Base-by-base conservation (phyloP, 2,329 filamentous ascomycete genomes). In the Plectosphaerella sp. region DNA sequence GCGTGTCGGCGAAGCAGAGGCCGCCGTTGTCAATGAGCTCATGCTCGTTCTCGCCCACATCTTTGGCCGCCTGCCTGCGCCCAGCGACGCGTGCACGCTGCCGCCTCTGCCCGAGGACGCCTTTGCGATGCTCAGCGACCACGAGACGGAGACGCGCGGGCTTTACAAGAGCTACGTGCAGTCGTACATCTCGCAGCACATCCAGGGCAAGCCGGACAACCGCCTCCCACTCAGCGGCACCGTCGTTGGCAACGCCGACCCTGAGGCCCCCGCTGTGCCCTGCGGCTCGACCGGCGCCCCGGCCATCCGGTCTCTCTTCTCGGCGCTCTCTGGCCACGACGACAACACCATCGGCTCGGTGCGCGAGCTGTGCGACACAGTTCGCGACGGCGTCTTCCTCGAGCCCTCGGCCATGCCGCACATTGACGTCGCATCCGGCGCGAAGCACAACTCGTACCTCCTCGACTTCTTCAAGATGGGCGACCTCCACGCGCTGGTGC, bases 381-480 rank as follows among this genome's bases (percentile, higher is more conserved):
- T 81, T 8, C 82, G 89, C 25, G 75, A 75, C 7, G 87, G 83
- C 1, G 81, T 93, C 1, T 91, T 90, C 70, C 77, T 93, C 0
- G 89, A 93, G 60, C 80, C 89, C 61, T 78, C 85, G 0, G 84
- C 87, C 1, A 82, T 93, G 22, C 89, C 89, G 0, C 81, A 87
- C 62, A 75, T 91, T 5, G 75, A 77, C 5, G 68, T 89, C 11
- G 72, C 75, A 3, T 48, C 52, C 56, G 67, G 54, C 9, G 63
- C 67, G 12, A 79, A 78, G 0, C 73, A 84, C 54, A 89, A 89
- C 57, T 83, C 84, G 0, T 88, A 88, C 61, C 69, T 92, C 1
- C 83, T 86, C 54, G 87, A 92, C 65, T 93, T 91, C 67, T 91
- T 82, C 75, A 88, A 83, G 66, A 84, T 92, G 59, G 88, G 87